Evolutionary conservation across 2,329 filamentous ascomycete genomes (phyloP).

Genomic region (Xylariaceae sp.): DNA sequence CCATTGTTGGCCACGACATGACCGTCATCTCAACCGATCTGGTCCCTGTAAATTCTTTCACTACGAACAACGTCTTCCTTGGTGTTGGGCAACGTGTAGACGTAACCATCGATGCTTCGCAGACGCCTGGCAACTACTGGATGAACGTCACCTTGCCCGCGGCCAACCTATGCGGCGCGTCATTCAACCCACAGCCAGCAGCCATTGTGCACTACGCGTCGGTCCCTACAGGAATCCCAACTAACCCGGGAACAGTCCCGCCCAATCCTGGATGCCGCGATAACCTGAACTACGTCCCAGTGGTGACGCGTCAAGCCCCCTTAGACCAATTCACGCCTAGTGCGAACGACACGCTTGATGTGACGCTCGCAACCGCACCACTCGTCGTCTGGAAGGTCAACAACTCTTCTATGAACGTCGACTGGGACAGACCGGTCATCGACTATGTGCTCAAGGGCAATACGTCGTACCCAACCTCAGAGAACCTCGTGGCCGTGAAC

Average conservation of each 20-base stretch:
- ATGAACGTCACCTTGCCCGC: slow-evolving; percentile 36
- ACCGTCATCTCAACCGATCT: slow-evolving; percentile 61
- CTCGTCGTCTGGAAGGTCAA: slow-evolving; percentile 32
- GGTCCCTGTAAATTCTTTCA: slow-evolving; percentile 58
- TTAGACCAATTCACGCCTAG: slow-evolving; percentile 21
- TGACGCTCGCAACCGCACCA: slow-evolving; percentile 9
- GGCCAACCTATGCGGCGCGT: slow-evolving; percentile 25
- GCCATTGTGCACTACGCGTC: slow-evolving; percentile 32
- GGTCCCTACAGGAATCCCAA: slow-evolving; percentile 23
- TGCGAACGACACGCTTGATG: slow-evolving; percentile 24
- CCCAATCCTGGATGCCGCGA: slow-evolving; percentile 27
- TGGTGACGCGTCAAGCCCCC: slow-evolving; percentile 28
- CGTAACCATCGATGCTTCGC: slow-evolving; percentile 51
- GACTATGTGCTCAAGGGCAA: slow-evolving; percentile 39
- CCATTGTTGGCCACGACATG: slow-evolving; percentile 58
- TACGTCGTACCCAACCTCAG: slow-evolving; percentile 32
- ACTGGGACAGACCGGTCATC: slow-evolving; percentile 44
- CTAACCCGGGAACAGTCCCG: slow-evolving; percentile 20
- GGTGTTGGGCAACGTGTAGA: slow-evolving; percentile 54
- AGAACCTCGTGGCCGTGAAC: slow-evolving; percentile 33
- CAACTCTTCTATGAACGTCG: slow-evolving; percentile 34
- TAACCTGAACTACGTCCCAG: slow-evolving; percentile 26
- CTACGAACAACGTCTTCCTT: slow-evolving; percentile 55
- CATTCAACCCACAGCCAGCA: slow-evolving; percentile 27
- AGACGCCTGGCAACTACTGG: slow-evolving; percentile 39